phyloP scores from a whole-genome alignment of 2,329 filamentous ascomycete genomes.

The Neofusicoccum kwambonambiense region DNA sequence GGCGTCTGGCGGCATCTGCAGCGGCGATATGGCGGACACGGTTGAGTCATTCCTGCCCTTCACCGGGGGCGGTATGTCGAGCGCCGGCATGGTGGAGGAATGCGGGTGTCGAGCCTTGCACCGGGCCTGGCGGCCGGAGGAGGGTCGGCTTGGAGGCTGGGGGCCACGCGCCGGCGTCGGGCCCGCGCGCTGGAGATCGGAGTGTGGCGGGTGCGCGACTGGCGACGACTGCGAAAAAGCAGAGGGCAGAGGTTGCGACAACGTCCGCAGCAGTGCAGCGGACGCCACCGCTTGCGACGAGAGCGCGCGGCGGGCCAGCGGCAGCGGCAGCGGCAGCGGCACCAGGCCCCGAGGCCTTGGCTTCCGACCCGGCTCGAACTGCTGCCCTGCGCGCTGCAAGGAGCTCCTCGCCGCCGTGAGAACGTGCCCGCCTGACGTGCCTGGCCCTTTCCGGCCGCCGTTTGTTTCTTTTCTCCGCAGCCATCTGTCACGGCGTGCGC shows the following conservation, averaged over 20 bases:
- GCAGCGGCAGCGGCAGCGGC: not conserved
- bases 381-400: not conserved
- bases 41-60: slow-evolving; percentile 21
- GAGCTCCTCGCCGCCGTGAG: not conserved
- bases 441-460: not conserved
- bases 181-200: slow-evolving; percentile 8
- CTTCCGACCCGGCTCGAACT: not conserved
- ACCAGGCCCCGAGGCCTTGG: not conserved
- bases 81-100: slow-evolving; percentile 35
- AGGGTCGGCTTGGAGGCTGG: not conserved
- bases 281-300: not conserved
- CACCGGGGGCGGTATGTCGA: slow-evolving; percentile 27
- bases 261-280: not conserved
- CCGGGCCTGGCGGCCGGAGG: not conserved
- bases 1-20: slow-evolving; percentile 11
- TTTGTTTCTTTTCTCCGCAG: slow-evolving; percentile 4
- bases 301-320: not conserved
- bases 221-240: not conserved
- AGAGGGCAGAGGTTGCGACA: not conserved
- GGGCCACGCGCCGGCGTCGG: slow-evolving; percentile 3
- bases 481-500: not conserved
- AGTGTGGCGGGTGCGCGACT: not conserved
- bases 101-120: slow-evolving; percentile 4
- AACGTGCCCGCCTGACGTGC: slow-evolving; percentile 2
- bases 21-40: slow-evolving; percentile 11